Conservation (phyloP, 164 flowering plant species). For the Stephania yunnanensis region DNA sequence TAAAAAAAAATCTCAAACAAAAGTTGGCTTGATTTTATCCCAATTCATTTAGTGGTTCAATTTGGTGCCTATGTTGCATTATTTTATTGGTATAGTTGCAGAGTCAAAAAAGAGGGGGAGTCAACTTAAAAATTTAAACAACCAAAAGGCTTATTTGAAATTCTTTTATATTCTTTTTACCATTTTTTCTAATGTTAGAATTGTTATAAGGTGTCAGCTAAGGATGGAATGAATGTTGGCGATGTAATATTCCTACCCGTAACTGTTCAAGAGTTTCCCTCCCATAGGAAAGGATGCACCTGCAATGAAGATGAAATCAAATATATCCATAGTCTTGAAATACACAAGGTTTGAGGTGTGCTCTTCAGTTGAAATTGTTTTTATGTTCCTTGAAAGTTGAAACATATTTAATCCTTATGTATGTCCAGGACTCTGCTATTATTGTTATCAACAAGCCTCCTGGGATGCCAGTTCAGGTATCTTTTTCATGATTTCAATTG, state of each 20-base stretch:
- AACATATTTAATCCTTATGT: constrained; percentile 8
- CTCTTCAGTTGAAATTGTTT: constrained; percentile 1
- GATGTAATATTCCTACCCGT: constrained; percentile 76
- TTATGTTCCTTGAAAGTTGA: neutral
- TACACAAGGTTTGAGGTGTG: constrained; percentile 59
- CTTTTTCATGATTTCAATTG: constrained; percentile 5
- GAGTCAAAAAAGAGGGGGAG: too few species aligned
- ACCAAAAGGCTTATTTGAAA: neutral
- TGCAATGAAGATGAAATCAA: constrained; percentile 52
- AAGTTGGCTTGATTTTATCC: too few species aligned
- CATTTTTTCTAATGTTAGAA: neutral
- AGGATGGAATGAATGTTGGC: constrained; percentile 59
- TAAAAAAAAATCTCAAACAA: too few species aligned
- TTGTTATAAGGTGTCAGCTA: constrained; percentile 64
- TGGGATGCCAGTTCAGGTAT: constrained; percentile 94
- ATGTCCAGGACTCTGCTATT: constrained; percentile 70
- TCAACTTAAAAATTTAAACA: too few species aligned
- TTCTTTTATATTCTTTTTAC: neutral
- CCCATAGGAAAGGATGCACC: constrained; percentile 23
- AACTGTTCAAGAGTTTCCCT: constrained; percentile 39
- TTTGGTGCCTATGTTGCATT: too few species aligned
- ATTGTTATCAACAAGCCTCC: constrained; percentile 85
- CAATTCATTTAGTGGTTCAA: too few species aligned
- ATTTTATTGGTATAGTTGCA: too few species aligned
- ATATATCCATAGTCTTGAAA: constrained; percentile 56